Base-by-base conservation (phyloP, 441 rosid genomes). In the Croton setiger region DNA sequence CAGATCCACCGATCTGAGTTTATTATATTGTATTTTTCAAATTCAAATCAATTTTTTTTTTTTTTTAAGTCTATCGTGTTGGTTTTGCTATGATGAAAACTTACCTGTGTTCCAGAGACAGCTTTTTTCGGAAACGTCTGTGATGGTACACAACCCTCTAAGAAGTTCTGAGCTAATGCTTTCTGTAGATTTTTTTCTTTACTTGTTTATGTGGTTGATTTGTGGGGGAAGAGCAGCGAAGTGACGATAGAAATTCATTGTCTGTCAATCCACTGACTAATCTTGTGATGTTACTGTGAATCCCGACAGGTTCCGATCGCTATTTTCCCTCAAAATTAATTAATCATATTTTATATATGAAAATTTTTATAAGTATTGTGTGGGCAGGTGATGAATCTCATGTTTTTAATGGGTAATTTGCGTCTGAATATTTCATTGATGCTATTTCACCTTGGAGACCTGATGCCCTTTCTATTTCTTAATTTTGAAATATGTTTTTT, bases 251-350 rank as follows among this genome's bases (percentile, higher is more conserved):
- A 75, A 79, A 71, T 78, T 80, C 89, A 85, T 71, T 53, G 80
- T 81, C 86, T 81, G 85, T 83, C 81, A 85, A 83, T 87, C 86
- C 85, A 67, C 92, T 85, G 88, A 87, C 55, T 64, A 58, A 47
- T 44, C 14, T 23, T 68, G 77, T 87, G 92, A 82, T 85, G 92
- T 82, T 68, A 69, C 36, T 5, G 10, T 76, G 86, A 79, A 87
- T 85, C 87, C 81, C 85, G 86, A 87, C 85, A 82, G 85, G 85
- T 82, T 87, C 88, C 71, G 86, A 87, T 85, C 83, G 86, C 86
- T 63, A 68, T 27, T 18, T 9, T 6, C 20, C 39, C 49, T 49
- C 43, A 18, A 43, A 7, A 5, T 1, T 27, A 27, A 11, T 10
- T 4, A 48, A 35, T 3, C 20, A 1, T 21, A 2, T 10, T 31